phyloP scores from a whole-genome alignment of 139 green algal genomes.

The Axilococcus clingmanii region DNA sequence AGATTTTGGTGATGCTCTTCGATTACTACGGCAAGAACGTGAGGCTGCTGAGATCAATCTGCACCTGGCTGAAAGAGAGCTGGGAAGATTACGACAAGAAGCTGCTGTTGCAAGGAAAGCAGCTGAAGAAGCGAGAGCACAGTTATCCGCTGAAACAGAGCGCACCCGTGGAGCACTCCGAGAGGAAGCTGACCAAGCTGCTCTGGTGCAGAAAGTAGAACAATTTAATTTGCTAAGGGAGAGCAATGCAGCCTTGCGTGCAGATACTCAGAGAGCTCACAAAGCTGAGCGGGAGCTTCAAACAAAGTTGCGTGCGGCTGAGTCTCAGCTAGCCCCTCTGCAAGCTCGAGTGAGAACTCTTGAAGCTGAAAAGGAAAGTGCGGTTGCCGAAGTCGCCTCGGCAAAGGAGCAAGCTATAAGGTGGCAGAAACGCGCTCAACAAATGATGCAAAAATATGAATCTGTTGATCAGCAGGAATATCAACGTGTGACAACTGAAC shows the following conservation, averaged over 20 bases:
- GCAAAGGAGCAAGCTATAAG: conserved; percentile 15
- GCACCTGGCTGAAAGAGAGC: conserved; percentile 32
- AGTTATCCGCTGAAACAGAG: conserved; percentile 24
- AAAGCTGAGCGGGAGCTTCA: conserved; percentile 6
- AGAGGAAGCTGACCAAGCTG: conserved; percentile 24
- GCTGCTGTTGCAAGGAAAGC: conserved; percentile 9
- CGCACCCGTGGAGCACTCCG: conserved; percentile 7
- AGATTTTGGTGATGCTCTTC: conserved; percentile 28
- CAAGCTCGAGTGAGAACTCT: conserved; percentile 9
- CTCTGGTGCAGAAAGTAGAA: conserved; percentile 22
- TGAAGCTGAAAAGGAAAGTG: conserved; percentile 12
- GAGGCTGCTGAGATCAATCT: conserved; percentile 32
- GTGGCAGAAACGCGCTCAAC: conserved; percentile 32
- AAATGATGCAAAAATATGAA: conserved; percentile 40
- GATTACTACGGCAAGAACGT: conserved; percentile 34
- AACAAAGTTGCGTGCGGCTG: background rate
- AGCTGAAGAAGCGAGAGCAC: conserved; percentile 24
- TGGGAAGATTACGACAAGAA: conserved; percentile 19
- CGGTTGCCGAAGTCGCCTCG: conserved; percentile 14
- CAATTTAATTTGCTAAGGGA: conserved; percentile 42
- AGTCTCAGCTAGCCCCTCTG: conserved; percentile 14
- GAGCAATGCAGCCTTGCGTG: conserved; percentile 35
- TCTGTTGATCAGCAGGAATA: conserved; percentile 36
- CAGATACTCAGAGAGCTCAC: conserved; percentile 6
- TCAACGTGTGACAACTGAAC: conserved; percentile 24